These are phyloP conservation scores for Alternaria infectoria DNA, from an alignment of 2,329 filamentous ascomycete species.

Conservation along the genomic window DNA sequence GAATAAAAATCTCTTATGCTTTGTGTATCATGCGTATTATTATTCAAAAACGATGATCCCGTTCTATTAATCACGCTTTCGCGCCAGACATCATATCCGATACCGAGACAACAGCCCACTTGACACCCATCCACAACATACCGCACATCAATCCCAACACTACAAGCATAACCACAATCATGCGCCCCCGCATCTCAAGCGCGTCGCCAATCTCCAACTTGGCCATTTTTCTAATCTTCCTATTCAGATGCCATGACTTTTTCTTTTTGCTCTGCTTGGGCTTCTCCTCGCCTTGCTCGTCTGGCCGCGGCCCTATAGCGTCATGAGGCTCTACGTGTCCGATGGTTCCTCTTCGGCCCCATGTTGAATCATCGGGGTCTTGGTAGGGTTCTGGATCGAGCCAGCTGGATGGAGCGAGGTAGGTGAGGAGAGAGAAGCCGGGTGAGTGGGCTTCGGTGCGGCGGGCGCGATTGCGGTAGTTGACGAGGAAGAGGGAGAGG, in stretches of 20 bases:
- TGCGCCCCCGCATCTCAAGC: conserved; percentile 63
- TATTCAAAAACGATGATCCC: not conserved
- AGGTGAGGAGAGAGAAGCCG: conserved; percentile 25
- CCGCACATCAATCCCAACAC: conserved; percentile 20
- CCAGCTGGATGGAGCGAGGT: conserved; percentile 32
- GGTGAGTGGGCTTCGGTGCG: conserved; percentile 48
- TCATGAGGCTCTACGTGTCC: conserved; percentile 31
- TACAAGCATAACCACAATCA: conserved; percentile 60
- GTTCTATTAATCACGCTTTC: not conserved
- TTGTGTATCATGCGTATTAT: not conserved
- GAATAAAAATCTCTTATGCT: not conserved
- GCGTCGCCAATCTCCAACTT: conserved; percentile 68
- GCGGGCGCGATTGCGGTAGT: conserved; percentile 62
- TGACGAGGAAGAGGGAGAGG: conserved; percentile 68
- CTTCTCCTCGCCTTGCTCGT: not conserved
- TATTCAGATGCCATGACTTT: conserved; percentile 47
- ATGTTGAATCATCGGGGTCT: conserved; percentile 39
- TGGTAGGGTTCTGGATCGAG: conserved; percentile 55
- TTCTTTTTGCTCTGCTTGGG: conserved; percentile 18
- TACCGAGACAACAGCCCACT: conserved; percentile 23
- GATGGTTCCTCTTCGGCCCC: conserved; percentile 19
- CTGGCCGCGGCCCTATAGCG: conserved; percentile 20
- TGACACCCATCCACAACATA: conserved; percentile 26
- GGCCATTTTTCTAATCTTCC: conserved; percentile 62
- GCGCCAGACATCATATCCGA: not conserved